Conservation (phyloP, 2,329 filamentous ascomycete species). For the Aspergillus sp. region DNA sequence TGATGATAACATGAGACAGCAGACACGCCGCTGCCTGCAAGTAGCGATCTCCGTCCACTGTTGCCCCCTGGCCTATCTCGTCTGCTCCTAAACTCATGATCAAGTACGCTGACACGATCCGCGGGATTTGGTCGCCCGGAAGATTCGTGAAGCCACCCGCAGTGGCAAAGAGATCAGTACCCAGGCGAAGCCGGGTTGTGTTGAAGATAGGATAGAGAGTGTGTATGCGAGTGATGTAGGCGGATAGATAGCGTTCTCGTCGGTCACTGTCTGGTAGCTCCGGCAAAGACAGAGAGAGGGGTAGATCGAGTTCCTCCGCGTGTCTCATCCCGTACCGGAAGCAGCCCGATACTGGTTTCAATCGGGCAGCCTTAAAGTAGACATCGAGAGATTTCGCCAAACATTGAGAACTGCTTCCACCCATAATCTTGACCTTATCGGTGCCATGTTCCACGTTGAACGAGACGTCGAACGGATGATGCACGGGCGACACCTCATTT, state of each 20-base stretch:
- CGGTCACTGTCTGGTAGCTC: conserved; percentile 1
- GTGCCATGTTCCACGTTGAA: conserved; percentile 19
- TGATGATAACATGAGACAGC: conserved; percentile 13
- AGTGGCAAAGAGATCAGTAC: conserved; percentile 1
- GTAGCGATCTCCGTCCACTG: conserved; percentile 15
- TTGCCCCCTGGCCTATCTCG: conserved; percentile 9
- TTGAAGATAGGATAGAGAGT: conserved; percentile 13
- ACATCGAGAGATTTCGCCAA: conserved; percentile 20
- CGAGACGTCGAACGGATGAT: conserved; percentile 16
- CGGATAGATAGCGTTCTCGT: conserved; percentile 3
- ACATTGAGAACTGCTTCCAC: conserved; percentile 20
- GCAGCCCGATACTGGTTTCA: conserved; percentile 15
- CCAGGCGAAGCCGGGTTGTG: background rate
- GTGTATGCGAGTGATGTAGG: conserved; percentile 12
- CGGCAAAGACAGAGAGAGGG: conserved; percentile 11
- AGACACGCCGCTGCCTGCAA: conserved; percentile 15
- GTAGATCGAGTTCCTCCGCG: conserved; percentile 17
- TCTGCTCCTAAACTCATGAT: conserved; percentile 15
- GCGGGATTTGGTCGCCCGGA: conserved; percentile 4
- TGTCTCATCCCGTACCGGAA: conserved; percentile 19
- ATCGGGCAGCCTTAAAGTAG: conserved; percentile 15
- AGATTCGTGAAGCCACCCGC: background rate
- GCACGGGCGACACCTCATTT: conserved; percentile 12
- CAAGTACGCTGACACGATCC: conserved; percentile 14
- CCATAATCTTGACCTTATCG: conserved; percentile 16